phyloP scores from a whole-genome alignment of 345 rosid species.

The Boechera retrofracta region DNA sequence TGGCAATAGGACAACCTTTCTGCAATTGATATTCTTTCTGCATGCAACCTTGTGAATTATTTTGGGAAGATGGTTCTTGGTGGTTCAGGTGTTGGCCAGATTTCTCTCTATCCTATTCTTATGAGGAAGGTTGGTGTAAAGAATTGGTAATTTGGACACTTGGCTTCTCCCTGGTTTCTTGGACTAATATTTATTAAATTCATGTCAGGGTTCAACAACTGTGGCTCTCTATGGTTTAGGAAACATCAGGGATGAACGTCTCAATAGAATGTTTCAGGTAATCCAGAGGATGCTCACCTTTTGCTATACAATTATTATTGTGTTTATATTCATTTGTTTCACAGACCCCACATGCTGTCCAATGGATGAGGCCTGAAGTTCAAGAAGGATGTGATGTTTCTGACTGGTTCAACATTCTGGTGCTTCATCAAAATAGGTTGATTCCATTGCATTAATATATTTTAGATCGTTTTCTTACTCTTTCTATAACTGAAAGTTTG shows the following conservation, averaged over 20 bases:
- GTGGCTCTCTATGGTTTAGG: slow-evolving; percentile 99
- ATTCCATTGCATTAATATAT: not conserved
- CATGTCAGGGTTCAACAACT: slow-evolving; percentile 80
- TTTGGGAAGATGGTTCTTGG: slow-evolving; percentile 99
- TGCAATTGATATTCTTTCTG: slow-evolving; percentile 91
- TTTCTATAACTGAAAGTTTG: slow-evolving; percentile 6
- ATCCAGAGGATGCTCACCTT: slow-evolving; percentile 22
- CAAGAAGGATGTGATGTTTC: slow-evolving; percentile 82
- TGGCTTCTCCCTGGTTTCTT: slow-evolving; percentile 27
- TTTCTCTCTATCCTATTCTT: slow-evolving; percentile 86
- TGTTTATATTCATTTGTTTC: slow-evolving; percentile 37
- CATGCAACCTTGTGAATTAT: slow-evolving; percentile 96
- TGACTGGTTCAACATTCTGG: slow-evolving; percentile 98
- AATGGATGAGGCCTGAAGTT: slow-evolving; percentile 99
- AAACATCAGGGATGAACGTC: slow-evolving; percentile 96
- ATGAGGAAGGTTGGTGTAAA: slow-evolving; percentile 72
- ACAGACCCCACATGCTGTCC: slow-evolving; percentile 97
- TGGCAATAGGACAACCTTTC: slow-evolving; percentile 95
- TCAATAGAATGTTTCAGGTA: slow-evolving; percentile 99
- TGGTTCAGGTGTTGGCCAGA: slow-evolving; percentile 99
- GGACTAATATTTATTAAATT: slow-evolving; percentile 25
- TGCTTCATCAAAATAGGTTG: slow-evolving; percentile 99
- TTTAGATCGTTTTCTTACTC: not conserved
- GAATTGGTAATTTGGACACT: slow-evolving; percentile 14
- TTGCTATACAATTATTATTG: slow-evolving; percentile 21